Base-by-base conservation (phyloP, 768 basidiomycete genomes). In the Rhodotorula babjevae region DNA sequence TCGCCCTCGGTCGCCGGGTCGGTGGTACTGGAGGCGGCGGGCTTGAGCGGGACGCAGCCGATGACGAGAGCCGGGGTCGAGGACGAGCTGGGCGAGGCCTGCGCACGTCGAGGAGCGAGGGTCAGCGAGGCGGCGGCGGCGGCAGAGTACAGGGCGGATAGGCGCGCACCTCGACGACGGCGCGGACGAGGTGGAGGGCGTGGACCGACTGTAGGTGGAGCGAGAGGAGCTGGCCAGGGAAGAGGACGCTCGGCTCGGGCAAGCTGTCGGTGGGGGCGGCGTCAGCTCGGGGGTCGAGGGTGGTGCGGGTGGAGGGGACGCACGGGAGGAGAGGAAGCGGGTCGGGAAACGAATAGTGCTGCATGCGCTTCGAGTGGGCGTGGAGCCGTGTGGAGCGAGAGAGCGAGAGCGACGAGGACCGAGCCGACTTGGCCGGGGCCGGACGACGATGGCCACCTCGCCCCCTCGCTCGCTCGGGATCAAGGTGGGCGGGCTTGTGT, bases 41-140 rank as follows among this genome's bases (percentile, higher is more conserved):
- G 64, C 25, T 57, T 61, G 31, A 71, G 61, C 3, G 73, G 69
- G 14, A 65, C 69, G 56, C 69, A 75, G n/a, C 55, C 74, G 60
- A 75, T n/a, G 50, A 75, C 3, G 55, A 27, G 46, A 36, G 46
- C 27, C 56, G 44, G 46, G 29, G 59, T 10, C 33, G 42, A 14
- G 29, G 44, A 8, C 4, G 21, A 40, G 19, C 27, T 25, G 44
- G 44, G 11, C 10, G 42, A 31, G 52, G 33, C 66, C 42, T 52
- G n/a, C 49, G 40, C 36, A 18, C 9, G 5, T 4, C 36, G 36
- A 4, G 15, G 49, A 0, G 25, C 2, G n/a, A 27, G 55, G 29
- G 56, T 57, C 33, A 57, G 56, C 36, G 36, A 36, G 36, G 36
- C 11, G 61, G 33, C 25, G 29, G 33, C 29, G 49, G n/a, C 27